These are phyloP conservation scores for Trichoderma breve DNA, from an alignment of 2,329 filamentous ascomycete species.

Conservation along the genomic window DNA sequence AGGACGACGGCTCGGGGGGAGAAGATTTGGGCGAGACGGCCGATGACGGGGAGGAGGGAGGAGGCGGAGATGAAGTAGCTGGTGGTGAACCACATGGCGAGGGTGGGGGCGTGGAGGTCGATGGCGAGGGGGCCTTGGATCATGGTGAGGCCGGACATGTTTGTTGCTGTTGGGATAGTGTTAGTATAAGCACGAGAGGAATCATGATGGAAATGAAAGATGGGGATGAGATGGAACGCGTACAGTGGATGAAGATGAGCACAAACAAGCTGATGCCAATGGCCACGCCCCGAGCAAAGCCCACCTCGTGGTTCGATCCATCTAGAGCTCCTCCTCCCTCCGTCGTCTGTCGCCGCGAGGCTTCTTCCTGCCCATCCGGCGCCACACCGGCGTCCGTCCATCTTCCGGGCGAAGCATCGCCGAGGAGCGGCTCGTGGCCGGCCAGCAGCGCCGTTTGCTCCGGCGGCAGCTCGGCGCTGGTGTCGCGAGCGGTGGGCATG, in stretches of 20 bases:
- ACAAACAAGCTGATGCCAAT: slow-evolving; percentile 25
- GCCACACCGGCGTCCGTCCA: neutral
- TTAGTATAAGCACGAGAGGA: neutral
- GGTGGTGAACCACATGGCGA: slow-evolving; percentile 78
- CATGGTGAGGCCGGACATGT: slow-evolving; percentile 79
- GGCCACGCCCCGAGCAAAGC: neutral
- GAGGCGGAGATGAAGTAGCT: slow-evolving; percentile 66
- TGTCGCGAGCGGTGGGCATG: neutral
- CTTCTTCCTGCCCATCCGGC: neutral
- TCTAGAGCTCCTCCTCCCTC: neutral
- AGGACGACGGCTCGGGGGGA: slow-evolving; percentile 61
- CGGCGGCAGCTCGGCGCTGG: neutral
- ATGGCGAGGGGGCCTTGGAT: slow-evolving; percentile 74
- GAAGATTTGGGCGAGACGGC: slow-evolving; percentile 72
- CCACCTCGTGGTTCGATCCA: neutral
- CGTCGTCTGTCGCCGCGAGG: too few species aligned
- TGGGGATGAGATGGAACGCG: neutral
- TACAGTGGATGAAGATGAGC: slow-evolving; percentile 29
- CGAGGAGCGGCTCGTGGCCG: neutral
- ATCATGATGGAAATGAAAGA: neutral
- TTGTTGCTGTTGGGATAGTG: slow-evolving; percentile 48
- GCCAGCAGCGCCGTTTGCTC: slow-evolving; percentile 4
- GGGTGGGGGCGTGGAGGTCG: slow-evolving; percentile 70
- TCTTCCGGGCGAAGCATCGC: neutral
- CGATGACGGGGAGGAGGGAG: slow-evolving; percentile 64